Evolutionary conservation across 805 yeast genomes (phyloP).

Genomic region (Zygosaccharomyces gambellarensis): DNA sequence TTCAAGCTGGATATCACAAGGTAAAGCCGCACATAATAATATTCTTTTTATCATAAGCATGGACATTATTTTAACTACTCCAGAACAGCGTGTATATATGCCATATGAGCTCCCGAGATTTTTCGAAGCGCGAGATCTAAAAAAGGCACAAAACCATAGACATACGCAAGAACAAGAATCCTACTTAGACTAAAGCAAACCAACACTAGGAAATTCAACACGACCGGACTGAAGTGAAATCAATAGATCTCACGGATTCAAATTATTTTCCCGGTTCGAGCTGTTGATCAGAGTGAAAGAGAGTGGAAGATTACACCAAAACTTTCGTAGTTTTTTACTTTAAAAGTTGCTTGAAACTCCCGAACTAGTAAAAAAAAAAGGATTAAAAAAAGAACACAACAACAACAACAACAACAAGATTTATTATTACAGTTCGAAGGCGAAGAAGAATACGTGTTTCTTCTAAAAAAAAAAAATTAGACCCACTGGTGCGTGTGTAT

Average conservation of each 20-base stretch:
- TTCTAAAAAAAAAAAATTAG: conserved; percentile 5
- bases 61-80: too few relatives aligned
- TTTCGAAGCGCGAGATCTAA: background rate
- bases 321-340: conserved; percentile 7
- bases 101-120: background rate
- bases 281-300: too few relatives aligned
- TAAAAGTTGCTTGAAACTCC: conserved; percentile 1
- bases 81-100: too few relatives aligned
- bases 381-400: background rate
- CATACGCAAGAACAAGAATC: too few relatives aligned
- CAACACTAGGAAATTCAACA: too few relatives aligned
- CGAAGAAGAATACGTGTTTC: conserved; percentile 5
- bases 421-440: background rate
- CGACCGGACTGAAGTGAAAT: too few relatives aligned
- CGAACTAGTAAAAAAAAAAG: conserved; percentile 1
- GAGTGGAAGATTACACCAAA: background rate
- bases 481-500: background rate
- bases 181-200: too few relatives aligned
- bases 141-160: too few relatives aligned
- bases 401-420: background rate
- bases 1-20: background rate
- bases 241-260: too few relatives aligned
- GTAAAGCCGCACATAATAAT: background rate
- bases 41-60: background rate
- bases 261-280: too few relatives aligned